These are phyloP conservation scores for Paracoccidioides brasiliensis DNA, from an alignment of 2,329 filamentous ascomycete genomes.

Conservation along the genomic window DNA sequence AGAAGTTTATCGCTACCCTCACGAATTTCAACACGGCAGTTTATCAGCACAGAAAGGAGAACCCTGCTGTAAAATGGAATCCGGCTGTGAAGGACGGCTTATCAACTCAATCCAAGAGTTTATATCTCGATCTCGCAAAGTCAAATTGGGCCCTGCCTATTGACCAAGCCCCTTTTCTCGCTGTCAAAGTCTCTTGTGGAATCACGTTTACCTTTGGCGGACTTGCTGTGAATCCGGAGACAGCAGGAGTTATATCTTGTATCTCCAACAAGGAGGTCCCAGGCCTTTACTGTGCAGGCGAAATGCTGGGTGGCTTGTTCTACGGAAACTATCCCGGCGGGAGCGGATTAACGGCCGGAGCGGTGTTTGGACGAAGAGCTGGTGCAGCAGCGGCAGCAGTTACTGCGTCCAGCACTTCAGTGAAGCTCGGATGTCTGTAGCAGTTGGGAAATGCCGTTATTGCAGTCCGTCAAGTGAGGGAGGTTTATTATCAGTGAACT, in stretches of 20 bases:
- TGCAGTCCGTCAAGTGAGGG: too few relatives aligned
- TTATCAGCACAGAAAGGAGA: conserved; percentile 32
- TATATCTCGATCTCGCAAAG: conserved; percentile 40
- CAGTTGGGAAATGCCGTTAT: too few relatives aligned
- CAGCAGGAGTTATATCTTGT: conserved; percentile 39
- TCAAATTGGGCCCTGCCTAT: conserved; percentile 54
- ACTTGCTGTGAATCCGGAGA: conserved; percentile 42
- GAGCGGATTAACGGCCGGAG: conserved; percentile 47
- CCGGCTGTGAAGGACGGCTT: conserved; percentile 49
- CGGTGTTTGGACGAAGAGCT: conserved; percentile 39
- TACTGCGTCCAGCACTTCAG: too few relatives aligned
- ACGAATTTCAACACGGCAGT: conserved; percentile 47
- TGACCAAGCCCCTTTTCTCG: conserved; percentile 45
- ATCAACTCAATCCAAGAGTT: conserved; percentile 42
- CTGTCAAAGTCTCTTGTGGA: conserved; percentile 51
- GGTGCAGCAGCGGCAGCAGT: conserved; percentile 22
- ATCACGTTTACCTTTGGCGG: conserved; percentile 59
- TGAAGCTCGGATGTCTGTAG: background rate
- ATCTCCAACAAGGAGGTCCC: conserved; percentile 35
- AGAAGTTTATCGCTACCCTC: conserved; percentile 41
- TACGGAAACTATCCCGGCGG: conserved; percentile 52
- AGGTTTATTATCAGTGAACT: too few relatives aligned
- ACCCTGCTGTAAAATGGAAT: conserved; percentile 40
- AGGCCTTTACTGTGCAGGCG: conserved; percentile 48
- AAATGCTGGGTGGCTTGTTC: conserved; percentile 55